Conservation (phyloP, 257 asterid species). For the Solanum sejunctum region DNA sequence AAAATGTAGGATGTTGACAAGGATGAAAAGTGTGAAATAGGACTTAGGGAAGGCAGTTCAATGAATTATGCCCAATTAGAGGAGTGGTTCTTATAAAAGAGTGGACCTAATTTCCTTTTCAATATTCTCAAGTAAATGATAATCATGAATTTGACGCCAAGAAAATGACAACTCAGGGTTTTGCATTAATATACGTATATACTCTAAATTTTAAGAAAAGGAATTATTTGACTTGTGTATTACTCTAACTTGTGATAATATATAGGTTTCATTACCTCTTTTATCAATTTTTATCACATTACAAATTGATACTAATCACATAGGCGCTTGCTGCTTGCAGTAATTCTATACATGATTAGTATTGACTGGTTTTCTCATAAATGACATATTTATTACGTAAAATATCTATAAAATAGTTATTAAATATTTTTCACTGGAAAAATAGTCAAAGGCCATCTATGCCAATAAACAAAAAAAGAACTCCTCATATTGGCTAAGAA, state of each 20-base stretch:
- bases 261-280: neutral
- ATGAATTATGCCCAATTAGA: neutral
- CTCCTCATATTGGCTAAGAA: neutral
- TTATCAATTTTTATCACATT: neutral
- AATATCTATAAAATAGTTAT: too few relatives aligned
- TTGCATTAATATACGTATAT: neutral
- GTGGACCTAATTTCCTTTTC: neutral
- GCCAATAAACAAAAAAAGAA: neutral
- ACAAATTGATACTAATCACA: neutral
- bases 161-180: neutral
- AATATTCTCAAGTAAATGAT: neutral
- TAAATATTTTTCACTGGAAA: too few relatives aligned
- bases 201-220: too few relatives aligned
- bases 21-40: neutral
- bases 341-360: too few relatives aligned
- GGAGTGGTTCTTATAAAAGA: neutral
- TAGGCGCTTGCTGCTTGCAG: too few relatives aligned
- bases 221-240: neutral
- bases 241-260: neutral
- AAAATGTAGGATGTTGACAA: constrained; percentile 10
- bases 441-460: too few relatives aligned
- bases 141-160: neutral
- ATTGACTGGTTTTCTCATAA: too few relatives aligned
- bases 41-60: neutral
- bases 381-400: too few relatives aligned